Evolutionary conservation across 2,329 filamentous ascomycete species (phyloP), one percentile per base, ranked within the genome.

Genomic region (Balansia obtecta): DNA sequence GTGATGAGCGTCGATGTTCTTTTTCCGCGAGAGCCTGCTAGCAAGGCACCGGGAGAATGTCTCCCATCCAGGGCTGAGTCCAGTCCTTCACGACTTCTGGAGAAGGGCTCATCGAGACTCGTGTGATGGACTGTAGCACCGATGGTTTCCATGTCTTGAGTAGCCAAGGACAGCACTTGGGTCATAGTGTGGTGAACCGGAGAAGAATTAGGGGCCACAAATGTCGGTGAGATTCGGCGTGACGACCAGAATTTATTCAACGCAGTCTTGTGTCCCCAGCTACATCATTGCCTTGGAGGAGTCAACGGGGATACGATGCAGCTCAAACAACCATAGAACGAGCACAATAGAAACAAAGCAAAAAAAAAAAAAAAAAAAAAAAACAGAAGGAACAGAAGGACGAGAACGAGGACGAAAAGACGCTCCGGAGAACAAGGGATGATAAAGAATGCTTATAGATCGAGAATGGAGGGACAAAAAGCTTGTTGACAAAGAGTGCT

Each of bases 1-100:
- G 68, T 66, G 54, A 70, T 68, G 59, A 73, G 70, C 47, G 72
- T 69, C 43, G 69, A 68, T 39, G 71, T 65, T 53, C 74, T 68
- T 59, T 75, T 76, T 57, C 67, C 63, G 43, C 57, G 54, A 37
- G 53, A 32, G 18, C 52, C 45, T 33, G 50, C 41, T 45, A 48
- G 42, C 46, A 48, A 50, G 27, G 52, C 49, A 30, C 47, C 46
- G 6, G 53, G 53, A 22, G 53, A 50, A 4, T 40, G 50, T 40
- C 48, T 49, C 16, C 47, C 49, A 34, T 50, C 54, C 12, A 45
- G 39, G n/a, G 51, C 50, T 41, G 44, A 16, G 18, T 45, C 38
- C 39, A 54, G 50, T 45, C 53, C 48, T 43, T 46, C 43, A 41
- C 46, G 27, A 27, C 49, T 49, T 48, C 52, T 52, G 44, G 55